phyloP scores from a whole-genome alignment of 2,329 filamentous ascomycete species.

The Aspergillus spinulosporus region DNA sequence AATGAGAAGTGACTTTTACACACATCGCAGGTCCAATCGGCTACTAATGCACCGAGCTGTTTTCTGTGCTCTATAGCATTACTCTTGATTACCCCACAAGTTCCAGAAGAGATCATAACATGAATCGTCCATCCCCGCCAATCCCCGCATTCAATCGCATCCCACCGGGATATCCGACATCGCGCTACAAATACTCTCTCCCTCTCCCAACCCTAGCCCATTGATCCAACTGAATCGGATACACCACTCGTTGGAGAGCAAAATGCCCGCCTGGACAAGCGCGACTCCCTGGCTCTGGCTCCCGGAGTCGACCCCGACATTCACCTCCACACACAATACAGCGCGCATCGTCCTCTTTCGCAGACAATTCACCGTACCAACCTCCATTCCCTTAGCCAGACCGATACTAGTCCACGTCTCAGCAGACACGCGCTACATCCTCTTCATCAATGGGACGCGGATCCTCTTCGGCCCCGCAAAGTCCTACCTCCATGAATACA shows the following conservation, averaged over 20 bases:
- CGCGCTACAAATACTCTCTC: neutral
- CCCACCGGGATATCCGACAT: neutral
- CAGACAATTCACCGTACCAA: conserved; percentile 1
- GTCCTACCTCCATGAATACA: conserved; percentile 6
- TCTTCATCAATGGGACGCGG: conserved; percentile 12
- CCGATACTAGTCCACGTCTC: conserved; percentile 3
- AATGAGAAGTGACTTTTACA: no score
- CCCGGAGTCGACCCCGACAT: neutral
- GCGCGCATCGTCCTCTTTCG: conserved; percentile 13
- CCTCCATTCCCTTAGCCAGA: neutral
- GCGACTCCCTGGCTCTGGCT: neutral
- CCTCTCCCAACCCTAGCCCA: neutral
- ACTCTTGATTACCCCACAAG: no score
- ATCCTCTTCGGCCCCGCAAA: conserved; percentile 13
- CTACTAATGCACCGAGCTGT: no score
- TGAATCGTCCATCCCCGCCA: neutral
- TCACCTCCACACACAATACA: neutral
- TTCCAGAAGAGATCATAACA: no score
- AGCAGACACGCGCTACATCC: conserved; percentile 14
- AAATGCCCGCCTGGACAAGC: neutral
- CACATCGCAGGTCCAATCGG: no score
- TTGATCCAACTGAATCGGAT: no score
- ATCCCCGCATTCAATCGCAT: neutral
- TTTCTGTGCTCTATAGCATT: no score
- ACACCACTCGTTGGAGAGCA: neutral